phyloP scores from a whole-genome alignment of 2,329 filamentous ascomycete species.

The Calonectria hawksworthii region DNA sequence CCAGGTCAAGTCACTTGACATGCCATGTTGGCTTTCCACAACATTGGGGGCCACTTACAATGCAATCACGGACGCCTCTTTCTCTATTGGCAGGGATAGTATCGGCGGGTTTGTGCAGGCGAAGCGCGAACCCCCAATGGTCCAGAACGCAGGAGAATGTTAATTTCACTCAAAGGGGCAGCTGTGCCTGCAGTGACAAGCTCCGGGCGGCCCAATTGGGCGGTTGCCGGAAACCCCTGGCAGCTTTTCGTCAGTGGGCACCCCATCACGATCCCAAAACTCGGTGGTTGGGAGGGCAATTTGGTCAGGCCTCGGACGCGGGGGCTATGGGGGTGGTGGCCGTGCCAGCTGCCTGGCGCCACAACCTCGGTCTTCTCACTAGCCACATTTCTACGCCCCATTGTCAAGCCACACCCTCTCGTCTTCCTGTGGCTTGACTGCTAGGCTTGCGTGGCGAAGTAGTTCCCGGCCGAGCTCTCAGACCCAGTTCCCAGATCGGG shows the following conservation, averaged over 20 bases:
- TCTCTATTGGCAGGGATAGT: background rate
- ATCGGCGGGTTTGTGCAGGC: constrained; percentile 15
- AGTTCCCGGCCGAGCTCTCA: constrained; percentile 23
- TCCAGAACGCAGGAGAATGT: constrained; percentile 8
- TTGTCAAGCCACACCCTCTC: constrained; percentile 18
- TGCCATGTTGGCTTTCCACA: background rate
- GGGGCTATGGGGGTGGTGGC: background rate
- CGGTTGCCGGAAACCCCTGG: background rate
- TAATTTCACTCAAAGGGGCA: constrained; percentile 30
- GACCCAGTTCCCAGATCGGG: constrained; percentile 34
- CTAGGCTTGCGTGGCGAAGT: constrained; percentile 33
- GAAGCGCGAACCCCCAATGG: constrained; percentile 13
- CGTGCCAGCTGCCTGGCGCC: background rate
- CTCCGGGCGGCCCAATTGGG: constrained; percentile 34
- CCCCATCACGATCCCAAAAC: constrained; percentile 33
- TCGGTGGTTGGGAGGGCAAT: constrained; percentile 40
- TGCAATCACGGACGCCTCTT: background rate
- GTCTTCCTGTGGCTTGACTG: constrained; percentile 31
- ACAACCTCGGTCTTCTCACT: background rate
- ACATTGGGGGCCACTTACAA: constrained; percentile 7
- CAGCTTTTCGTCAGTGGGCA: constrained; percentile 6
- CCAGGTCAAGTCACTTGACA: background rate
- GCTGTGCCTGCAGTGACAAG: constrained; percentile 17
- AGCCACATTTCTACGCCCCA: background rate
- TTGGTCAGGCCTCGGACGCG: constrained; percentile 1